phyloP scores from a whole-genome alignment of 768 basidiomycete genomes.

The Mycena polygramma region DNA sequence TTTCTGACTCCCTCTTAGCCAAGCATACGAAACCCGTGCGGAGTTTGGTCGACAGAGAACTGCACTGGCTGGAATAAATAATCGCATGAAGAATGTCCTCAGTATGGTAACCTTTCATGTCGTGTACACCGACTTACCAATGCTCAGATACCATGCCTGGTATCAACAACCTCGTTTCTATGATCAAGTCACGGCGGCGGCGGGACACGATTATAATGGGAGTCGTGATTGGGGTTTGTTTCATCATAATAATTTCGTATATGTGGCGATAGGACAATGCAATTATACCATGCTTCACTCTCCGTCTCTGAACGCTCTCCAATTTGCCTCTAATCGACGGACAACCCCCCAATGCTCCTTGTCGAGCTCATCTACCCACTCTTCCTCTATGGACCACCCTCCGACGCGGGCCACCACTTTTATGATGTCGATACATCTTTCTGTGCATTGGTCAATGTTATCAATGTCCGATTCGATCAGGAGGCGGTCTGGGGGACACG shows the following conservation, averaged over 20 bases:
- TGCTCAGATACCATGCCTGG: slow-evolving; percentile 92
- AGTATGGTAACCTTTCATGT: slow-evolving; percentile 61
- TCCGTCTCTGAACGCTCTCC: slow-evolving; percentile 65
- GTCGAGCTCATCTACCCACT: slow-evolving; percentile 59
- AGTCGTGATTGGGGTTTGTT: slow-evolving; percentile 87
- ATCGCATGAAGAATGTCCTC: slow-evolving; percentile 86
- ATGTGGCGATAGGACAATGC: slow-evolving; percentile 53
- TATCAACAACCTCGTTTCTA: slow-evolving; percentile 87
- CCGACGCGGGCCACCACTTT: slow-evolving; percentile 78
- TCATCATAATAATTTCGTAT: slow-evolving; percentile 67
- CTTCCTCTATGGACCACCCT: slow-evolving; percentile 80
- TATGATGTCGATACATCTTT: slow-evolving; percentile 84
- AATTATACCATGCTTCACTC: not conserved
- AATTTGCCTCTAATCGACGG: slow-evolving; percentile 76
- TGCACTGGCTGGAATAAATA: slow-evolving; percentile 83
- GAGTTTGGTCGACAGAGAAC: slow-evolving; percentile 90
- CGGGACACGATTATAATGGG: slow-evolving; percentile 93
- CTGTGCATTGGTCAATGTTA: slow-evolving; percentile 67
- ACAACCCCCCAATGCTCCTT: slow-evolving; percentile 73
- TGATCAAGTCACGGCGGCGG: slow-evolving; percentile 93
- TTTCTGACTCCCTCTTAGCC: slow-evolving; percentile 60
- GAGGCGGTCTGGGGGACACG: slow-evolving; percentile 74
- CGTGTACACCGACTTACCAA: slow-evolving; percentile 4
- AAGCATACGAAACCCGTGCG: slow-evolving; percentile 96
- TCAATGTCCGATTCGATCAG: slow-evolving; percentile 91